Percentiles rank a stretch among this genome's conserved stretches.
phyloP scores from a whole-genome alignment of 768 basidiomycete genomes.

The Mycena vitilis region DNA sequence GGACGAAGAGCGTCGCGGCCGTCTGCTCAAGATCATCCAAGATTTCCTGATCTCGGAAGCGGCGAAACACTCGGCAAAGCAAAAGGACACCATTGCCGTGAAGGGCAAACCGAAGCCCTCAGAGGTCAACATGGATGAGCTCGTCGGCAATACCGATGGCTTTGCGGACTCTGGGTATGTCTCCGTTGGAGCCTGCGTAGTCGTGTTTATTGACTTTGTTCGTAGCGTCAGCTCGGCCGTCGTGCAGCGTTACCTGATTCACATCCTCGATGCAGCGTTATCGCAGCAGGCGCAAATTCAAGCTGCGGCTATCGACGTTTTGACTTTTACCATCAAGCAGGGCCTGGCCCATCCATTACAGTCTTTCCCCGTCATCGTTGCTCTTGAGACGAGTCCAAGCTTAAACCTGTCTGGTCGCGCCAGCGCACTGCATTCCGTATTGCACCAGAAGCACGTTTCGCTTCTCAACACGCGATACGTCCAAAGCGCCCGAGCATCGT shows the following conservation, averaged over 20 bases:
- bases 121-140: slow-evolving; percentile 89
- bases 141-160: slow-evolving; percentile 94
- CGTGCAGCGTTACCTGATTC: slow-evolving; percentile 89
- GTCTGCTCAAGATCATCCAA: slow-evolving; percentile 88
- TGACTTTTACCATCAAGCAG: slow-evolving; percentile 94
- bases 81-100: slow-evolving; percentile 62
- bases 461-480: slow-evolving; percentile 88
- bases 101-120: slow-evolving; percentile 58
- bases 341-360: slow-evolving; percentile 95
- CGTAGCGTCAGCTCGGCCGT: slow-evolving; percentile 92
- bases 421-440: slow-evolving; percentile 78
- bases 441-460: slow-evolving; percentile 91
- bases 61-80: slow-evolving; percentile 76
- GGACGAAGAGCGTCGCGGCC: slow-evolving; percentile 77
- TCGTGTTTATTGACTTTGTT: background rate
- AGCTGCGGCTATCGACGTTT: slow-evolving; percentile 86
- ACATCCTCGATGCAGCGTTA: slow-evolving; percentile 85
- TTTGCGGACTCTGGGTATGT: slow-evolving; percentile 97
- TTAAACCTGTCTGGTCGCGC: slow-evolving; percentile 76
- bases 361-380: slow-evolving; percentile 93
- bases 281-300: slow-evolving; percentile 80
- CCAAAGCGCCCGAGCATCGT: slow-evolving; percentile 83
- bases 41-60: slow-evolving; percentile 91
- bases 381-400: slow-evolving; percentile 88
- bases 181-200: background rate